These are phyloP conservation scores for Acanthochlamys bracteata DNA, from an alignment of 106 monocot species.

Conservation along the genomic window DNA sequence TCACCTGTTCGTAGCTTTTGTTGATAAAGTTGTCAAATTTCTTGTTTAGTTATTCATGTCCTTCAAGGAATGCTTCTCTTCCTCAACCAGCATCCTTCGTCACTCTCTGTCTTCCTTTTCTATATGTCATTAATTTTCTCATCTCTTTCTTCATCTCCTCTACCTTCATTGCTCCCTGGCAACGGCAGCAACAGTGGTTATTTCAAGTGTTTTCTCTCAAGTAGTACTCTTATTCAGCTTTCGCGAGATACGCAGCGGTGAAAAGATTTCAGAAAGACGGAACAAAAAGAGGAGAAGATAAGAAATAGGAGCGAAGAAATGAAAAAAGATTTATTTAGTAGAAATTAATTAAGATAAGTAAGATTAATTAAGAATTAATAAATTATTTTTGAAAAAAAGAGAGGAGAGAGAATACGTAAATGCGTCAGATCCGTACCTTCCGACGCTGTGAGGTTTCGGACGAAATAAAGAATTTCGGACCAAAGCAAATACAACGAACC, in stretches of 20 bases:
- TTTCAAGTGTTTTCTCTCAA: not conserved
- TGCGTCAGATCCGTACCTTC: too few species aligned
- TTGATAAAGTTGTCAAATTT: slow-evolving; percentile 61
- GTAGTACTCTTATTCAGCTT: not conserved
- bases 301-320: too few species aligned
- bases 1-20: slow-evolving; percentile 57
- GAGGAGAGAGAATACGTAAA: too few species aligned
- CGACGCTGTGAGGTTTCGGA: too few species aligned
- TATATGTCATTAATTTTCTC: not conserved
- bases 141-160: not conserved
- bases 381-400: too few species aligned
- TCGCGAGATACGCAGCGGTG: not conserved
- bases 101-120: not conserved
- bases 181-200: not conserved
- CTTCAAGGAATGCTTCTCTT: slow-evolving; percentile 7
- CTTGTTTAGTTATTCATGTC: slow-evolving; percentile 43
- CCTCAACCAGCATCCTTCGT: not conserved
- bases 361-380: too few species aligned
- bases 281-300: too few species aligned
- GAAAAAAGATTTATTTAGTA: too few species aligned
- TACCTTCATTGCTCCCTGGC: not conserved
- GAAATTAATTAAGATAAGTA: too few species aligned
- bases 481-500: too few species aligned
- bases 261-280: too few species aligned
- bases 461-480: too few species aligned